Evolutionary conservation across 169 alveolate species (phyloP), one percentile per base, ranked within the genome.

Genomic region (Amoebophrya sp.): DNA sequence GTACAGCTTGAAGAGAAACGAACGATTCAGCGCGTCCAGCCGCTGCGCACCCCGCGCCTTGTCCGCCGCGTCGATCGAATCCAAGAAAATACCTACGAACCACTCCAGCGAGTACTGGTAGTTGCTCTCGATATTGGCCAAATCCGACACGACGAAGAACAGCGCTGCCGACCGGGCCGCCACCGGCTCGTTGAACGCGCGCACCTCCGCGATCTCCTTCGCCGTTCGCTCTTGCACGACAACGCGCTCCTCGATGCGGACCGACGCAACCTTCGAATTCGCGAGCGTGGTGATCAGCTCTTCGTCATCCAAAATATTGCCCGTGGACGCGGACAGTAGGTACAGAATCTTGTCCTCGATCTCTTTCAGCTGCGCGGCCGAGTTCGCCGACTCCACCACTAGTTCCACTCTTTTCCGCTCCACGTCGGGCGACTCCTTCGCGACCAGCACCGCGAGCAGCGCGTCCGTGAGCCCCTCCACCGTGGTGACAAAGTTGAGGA

Each of bases 401-500:
- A 97, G 96, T 39, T 94, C 95, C 67, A 93, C 94, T 90, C 96
- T 95, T 92, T 93, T 95, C 26, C 92, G 95, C 95, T 97, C 99
- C 40, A 96, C 94, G 90, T 96, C 98, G n/a, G 98, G 98, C 87
- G 94, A 96, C 93, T 96, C 98, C 39, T 94, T 94, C 58, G 94
- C 95, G 42, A 97, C 98, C 78, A 97, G 97, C 48, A 93, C 90
- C 23, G 89, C 98, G 89, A 97, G 96, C 88, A 98, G 95, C 94
- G 97, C 97, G 90, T 98, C 98, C 93, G 97, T 98, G 26, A 98
- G 95, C 29, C 96, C 95, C 69, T 95, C 94, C 90, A 96, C 96
- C 38, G 98, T 97, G 90, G 97, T 99, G 91, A 98, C 96, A 94
- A 98, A 98, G 92, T 98, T 98, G 92, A 97, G 96, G 89, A 98